Percentiles rank a stretch among this genome's conserved stretches.
These are phyloP conservation scores for Dillenia turbinata DNA, from an alignment of 164 flowering plant species.

Conservation along the genomic window DNA sequence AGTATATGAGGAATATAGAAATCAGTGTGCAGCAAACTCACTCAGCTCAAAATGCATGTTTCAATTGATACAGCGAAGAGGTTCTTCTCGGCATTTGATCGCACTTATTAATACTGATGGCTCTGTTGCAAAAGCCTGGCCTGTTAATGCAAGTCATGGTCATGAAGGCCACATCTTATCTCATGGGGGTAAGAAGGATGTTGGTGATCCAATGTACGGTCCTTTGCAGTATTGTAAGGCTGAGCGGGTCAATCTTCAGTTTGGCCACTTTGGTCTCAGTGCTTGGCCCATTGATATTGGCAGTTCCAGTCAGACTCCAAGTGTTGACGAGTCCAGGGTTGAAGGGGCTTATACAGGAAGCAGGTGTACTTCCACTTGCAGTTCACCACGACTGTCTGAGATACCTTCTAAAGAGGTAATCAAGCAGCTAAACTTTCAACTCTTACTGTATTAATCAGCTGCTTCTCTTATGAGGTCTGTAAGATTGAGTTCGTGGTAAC, in stretches of 20 bases:
- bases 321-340: constrained; percentile 58
- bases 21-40: constrained; percentile 67
- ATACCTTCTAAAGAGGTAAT: constrained; percentile 67
- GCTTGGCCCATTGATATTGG: constrained; percentile 69
- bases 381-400: constrained; percentile 60
- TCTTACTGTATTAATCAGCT: no score
- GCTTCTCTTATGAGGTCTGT: no score
- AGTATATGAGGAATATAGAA: constrained; percentile 65
- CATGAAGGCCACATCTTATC: constrained; percentile 21
- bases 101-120: constrained; percentile 76
- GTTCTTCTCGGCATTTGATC: constrained; percentile 66
- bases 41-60: constrained; percentile 79
- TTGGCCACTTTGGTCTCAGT: constrained; percentile 78
- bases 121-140: constrained; percentile 85
- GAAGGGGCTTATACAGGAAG: constrained; percentile 56
- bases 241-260: constrained; percentile 71
- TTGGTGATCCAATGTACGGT: constrained; percentile 52
- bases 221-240: constrained; percentile 46
- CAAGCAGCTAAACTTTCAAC: no score
- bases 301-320: constrained; percentile 69
- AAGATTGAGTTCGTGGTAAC: no score
- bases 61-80: constrained; percentile 71
- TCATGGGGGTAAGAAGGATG: constrained; percentile 25
- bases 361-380: constrained; percentile 60
- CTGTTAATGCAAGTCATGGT: constrained; percentile 33